Evolutionary conservation across 345 rosid species (phyloP).

Genomic region (Psidium guajava): DNA sequence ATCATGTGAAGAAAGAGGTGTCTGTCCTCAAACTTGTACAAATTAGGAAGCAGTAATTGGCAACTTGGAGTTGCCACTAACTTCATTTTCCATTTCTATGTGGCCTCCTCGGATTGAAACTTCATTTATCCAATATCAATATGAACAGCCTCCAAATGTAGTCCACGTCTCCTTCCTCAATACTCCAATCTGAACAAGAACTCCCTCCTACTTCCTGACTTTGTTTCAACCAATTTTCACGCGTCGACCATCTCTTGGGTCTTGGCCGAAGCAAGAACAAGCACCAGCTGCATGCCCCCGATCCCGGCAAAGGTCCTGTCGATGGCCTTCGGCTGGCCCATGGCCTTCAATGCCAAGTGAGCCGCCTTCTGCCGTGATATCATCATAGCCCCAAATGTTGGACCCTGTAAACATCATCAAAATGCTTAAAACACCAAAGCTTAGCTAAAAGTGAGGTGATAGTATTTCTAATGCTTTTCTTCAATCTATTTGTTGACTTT

Average conservation of each 20-base stretch:
- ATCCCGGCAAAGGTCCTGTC: conserved; percentile 27
- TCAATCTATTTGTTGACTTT: background rate
- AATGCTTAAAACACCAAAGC: background rate
- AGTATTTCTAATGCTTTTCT: background rate
- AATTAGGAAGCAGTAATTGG: too few species aligned
- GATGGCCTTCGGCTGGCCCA: conserved; percentile 54
- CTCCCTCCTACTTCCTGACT: background rate
- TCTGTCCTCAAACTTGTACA: background rate
- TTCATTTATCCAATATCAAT: background rate
- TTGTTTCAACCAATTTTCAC: background rate
- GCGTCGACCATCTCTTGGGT: conserved; percentile 50
- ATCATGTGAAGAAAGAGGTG: background rate
- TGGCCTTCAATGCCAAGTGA: conserved; percentile 62
- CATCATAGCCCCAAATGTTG: conserved; percentile 94
- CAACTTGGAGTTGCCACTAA: too few species aligned
- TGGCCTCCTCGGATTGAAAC: background rate
- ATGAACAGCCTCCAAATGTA: background rate
- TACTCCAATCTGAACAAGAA: background rate
- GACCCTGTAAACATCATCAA: conserved; percentile 36
- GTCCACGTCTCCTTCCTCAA: background rate
- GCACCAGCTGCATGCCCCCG: conserved; percentile 29
- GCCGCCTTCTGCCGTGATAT: conserved; percentile 91
- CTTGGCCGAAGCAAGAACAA: conserved; percentile 47
- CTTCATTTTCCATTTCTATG: background rate
- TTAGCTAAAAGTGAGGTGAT: background rate